phyloP scores from a whole-genome alignment of 2,329 filamentous ascomycete genomes.

The Eutypella sp. region DNA sequence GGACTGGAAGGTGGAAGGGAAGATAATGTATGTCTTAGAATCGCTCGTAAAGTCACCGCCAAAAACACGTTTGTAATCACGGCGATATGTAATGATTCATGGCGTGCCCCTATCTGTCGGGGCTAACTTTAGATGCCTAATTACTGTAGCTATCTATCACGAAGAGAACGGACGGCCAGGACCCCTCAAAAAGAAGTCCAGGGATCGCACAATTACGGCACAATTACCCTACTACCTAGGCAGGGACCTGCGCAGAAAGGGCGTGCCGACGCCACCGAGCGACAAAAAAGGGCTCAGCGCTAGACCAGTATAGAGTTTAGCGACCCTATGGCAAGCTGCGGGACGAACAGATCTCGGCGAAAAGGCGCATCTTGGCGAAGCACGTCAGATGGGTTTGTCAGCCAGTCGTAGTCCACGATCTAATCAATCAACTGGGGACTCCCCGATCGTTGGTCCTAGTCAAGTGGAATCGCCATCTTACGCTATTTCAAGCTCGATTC shows the following conservation, averaged over 20 bases:
- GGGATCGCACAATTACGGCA: neutral
- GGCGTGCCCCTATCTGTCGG: too few species aligned
- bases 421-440: neutral
- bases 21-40: too few species aligned
- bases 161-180: neutral
- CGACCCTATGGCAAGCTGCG: too few species aligned
- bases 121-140: too few species aligned
- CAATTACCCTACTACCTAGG: too few species aligned
- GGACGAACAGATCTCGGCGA: neutral
- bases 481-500: too few species aligned
- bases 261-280: neutral
- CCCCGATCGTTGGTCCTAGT: too few species aligned
- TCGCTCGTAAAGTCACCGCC: too few species aligned
- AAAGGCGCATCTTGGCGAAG: neutral
- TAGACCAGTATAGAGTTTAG: neutral
- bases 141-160: neutral
- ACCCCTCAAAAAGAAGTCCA: neutral
- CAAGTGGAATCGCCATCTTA: too few species aligned
- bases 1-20: too few species aligned
- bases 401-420: neutral
- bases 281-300: neutral
- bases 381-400: neutral
- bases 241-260: too few species aligned
- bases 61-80: too few species aligned
- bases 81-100: neutral